Percentiles rank a stretch among this genome's conserved stretches.
phyloP scores from a whole-genome alignment of 2,329 filamentous ascomycete species.

The Aspergillus carbonarius region DNA sequence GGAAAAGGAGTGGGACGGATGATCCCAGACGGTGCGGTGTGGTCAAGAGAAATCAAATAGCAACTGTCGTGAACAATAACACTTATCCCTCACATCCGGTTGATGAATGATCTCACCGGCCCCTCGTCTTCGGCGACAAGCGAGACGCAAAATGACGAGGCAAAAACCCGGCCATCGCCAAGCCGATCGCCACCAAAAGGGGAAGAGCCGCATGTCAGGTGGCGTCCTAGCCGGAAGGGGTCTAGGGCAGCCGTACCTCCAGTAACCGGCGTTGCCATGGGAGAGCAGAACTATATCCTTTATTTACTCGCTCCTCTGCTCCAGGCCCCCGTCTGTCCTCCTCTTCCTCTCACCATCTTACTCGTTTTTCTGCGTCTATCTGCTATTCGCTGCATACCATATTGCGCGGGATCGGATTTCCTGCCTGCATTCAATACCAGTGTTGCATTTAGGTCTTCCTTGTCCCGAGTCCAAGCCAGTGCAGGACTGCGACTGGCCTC shows the following conservation, averaged over 20 bases:
- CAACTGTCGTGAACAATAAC: background rate
- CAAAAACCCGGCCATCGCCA: constrained; percentile 15
- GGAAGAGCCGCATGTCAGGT: constrained; percentile 45
- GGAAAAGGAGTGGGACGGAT: background rate
- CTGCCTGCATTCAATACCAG: constrained; percentile 24
- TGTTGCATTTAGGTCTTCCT: constrained; percentile 16
- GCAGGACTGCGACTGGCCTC: constrained; percentile 8
- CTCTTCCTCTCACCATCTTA: constrained; percentile 23
- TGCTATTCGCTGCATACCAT: constrained; percentile 34
- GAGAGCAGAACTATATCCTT: constrained; percentile 32
- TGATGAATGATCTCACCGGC: background rate
- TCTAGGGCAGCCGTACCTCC: constrained; percentile 33
- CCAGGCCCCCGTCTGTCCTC: constrained; percentile 23
- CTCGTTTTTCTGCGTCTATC: constrained; percentile 22
- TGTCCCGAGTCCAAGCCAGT: constrained; percentile 12
- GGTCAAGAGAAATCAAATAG: background rate
- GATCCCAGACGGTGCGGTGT: background rate
- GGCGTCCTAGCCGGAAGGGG: constrained; percentile 46
- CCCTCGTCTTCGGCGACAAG: background rate
- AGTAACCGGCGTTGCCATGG: constrained; percentile 42
- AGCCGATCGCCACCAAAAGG: constrained; percentile 47
- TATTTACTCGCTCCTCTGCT: constrained; percentile 39
- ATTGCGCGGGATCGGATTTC: constrained; percentile 22
- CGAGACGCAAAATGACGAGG: constrained; percentile 2
- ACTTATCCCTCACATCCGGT: background rate